phyloP scores from a whole-genome alignment of 2,329 filamentous ascomycete genomes.

The Claviceps africana region DNA sequence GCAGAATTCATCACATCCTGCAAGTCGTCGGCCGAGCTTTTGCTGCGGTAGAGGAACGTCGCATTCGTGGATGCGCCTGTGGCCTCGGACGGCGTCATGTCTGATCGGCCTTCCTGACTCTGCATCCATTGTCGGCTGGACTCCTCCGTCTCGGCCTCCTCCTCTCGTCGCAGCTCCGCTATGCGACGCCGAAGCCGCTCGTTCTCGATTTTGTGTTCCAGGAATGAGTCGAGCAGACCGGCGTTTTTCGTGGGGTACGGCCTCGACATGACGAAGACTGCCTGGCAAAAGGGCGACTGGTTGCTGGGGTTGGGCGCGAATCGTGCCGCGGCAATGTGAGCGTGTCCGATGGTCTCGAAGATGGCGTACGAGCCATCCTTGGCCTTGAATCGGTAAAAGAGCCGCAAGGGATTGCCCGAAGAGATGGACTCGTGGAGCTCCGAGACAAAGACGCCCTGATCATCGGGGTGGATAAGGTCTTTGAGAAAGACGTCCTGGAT shows the following conservation, averaged over 20 bases:
- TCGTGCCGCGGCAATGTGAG: conserved; percentile 63
- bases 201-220: conserved; percentile 95
- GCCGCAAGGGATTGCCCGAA: conserved; percentile 61
- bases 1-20: conserved; percentile 53
- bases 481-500: conserved; percentile 63
- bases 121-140: conserved; percentile 46
- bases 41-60: conserved; percentile 17
- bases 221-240: conserved; percentile 72
- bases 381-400: conserved; percentile 76
- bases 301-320: conserved; percentile 49
- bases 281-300: conserved; percentile 60
- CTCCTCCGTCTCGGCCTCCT: conserved; percentile 63
- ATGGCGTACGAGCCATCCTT: conserved; percentile 60
- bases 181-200: conserved; percentile 75
- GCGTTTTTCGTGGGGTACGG: conserved; percentile 85
- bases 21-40: conserved; percentile 14
- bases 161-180: conserved; percentile 70
- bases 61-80: conserved; percentile 21
- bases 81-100: conserved; percentile 36
- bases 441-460: conserved; percentile 66
- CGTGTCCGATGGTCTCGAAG: conserved; percentile 85
- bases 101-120: conserved; percentile 42
- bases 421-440: conserved; percentile 85
- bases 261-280: conserved; percentile 85
- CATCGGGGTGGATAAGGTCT: conserved; percentile 76